phyloP scores from a whole-genome alignment of 2,329 filamentous ascomycete species.

The Colletotrichum phormii region DNA sequence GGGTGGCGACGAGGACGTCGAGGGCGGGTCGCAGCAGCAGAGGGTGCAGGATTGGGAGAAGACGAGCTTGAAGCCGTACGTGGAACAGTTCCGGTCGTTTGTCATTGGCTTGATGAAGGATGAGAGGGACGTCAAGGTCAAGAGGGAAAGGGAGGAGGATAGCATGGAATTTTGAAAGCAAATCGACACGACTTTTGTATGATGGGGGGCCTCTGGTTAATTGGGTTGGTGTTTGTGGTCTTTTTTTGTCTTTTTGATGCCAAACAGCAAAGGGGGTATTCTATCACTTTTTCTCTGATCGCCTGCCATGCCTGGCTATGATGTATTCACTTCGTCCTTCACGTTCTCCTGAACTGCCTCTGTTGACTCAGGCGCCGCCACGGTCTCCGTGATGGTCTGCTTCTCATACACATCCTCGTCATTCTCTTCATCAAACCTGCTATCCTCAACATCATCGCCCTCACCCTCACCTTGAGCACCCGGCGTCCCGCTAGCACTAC shows the following conservation, averaged over 20 bases:
- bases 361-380: neutral
- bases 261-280: slow-evolving; percentile 28
- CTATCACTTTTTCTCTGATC: slow-evolving; percentile 21
- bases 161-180: slow-evolving; percentile 63
- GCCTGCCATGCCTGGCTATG: slow-evolving; percentile 25
- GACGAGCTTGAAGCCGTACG: slow-evolving; percentile 91
- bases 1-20: slow-evolving; percentile 54
- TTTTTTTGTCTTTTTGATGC: neutral
- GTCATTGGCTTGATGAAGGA: slow-evolving; percentile 84
- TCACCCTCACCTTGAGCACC: slow-evolving; percentile 39
- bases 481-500: slow-evolving; percentile 41
- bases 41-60: slow-evolving; percentile 90
- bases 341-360: slow-evolving; percentile 15
- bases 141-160: slow-evolving; percentile 66
- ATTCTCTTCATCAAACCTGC: slow-evolving; percentile 42
- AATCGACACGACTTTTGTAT: slow-evolving; percentile 31
- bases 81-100: slow-evolving; percentile 89
- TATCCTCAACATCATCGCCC: slow-evolving; percentile 42
- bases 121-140: slow-evolving; percentile 66
- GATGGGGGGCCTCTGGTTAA: slow-evolving; percentile 21
- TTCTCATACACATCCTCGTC: slow-evolving; percentile 45
- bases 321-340: neutral
- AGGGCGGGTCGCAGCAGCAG: slow-evolving; percentile 47
- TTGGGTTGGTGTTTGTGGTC: slow-evolving; percentile 19
- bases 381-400: slow-evolving; percentile 35